Base-by-base conservation (phyloP, 805 yeast genomes). In the Priceomyces carsonii region DNA sequence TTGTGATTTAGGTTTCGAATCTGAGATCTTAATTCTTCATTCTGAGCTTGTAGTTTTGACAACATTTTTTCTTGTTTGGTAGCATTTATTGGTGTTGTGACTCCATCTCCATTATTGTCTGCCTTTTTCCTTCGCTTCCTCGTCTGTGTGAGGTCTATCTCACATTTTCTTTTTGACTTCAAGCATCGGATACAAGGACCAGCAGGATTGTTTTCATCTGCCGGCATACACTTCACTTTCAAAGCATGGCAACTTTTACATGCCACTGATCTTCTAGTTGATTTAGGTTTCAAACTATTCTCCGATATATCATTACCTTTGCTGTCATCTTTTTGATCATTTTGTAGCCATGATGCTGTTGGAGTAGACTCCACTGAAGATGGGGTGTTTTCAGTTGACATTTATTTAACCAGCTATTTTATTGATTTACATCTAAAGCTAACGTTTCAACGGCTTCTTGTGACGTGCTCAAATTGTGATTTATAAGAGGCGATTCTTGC, bases 211-310 rank as follows among this genome's bases (percentile, higher is more conserved):
- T 66, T 50, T 26, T 68, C 57, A 51, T 81, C 81, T 1, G 82
- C 67, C 0, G 95, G 93, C 6, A 83, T 78, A 59, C 97, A 89
- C 47, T 83, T 79, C 21, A 89, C 96, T 53, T 89, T 89, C 33
- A 87, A 69, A 0, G 85, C 57, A 50, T 91, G 95, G 53, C 97
- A 89, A n/a, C 77, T 66, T 44, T 74, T 77, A 55, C 86, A 80
- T 1, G 85, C 85, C n/a, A 32, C 40, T 13, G 29, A 27, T 38
- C 41, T 33, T 38, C 34, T 38, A 1, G 33, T 38, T 18, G 34
- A 25, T 21, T 36, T 36, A 14, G 29, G 25, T 9, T 29, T 29
- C n/a, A n/a, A n/a, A n/a, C n/a, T n/a, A n/a, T n/a, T n/a, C n/a
- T n/a, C n/a, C n/a, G n/a, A n/a, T n/a, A n/a, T n/a, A n/a, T n/a